Percentiles rank a stretch among this genome's conserved stretches.
Evolutionary conservation across 352 stramenopile species (phyloP).

Genomic region (Detonula confervacea): DNA sequence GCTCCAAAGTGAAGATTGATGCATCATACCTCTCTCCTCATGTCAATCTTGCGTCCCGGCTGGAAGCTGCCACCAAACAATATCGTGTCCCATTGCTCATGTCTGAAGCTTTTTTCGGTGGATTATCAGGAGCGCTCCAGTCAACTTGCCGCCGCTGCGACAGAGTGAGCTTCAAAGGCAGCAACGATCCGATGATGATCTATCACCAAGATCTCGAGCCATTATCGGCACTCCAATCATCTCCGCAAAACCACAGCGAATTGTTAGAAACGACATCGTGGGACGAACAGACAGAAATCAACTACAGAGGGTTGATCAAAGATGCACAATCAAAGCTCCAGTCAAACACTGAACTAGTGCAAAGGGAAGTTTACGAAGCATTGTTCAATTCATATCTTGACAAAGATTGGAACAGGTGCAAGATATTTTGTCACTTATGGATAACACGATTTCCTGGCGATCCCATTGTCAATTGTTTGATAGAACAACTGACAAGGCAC

Average conservation of each 20-base stretch:
- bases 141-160: conserved; percentile 56
- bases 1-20: conserved; percentile 95
- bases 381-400: conserved; percentile 91
- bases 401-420: conserved; percentile 87
- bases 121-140: conserved; percentile 45
- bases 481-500: conserved; percentile 36
- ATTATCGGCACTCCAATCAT: conserved; percentile 16
- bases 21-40: conserved; percentile 93
- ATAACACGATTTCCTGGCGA: conserved; percentile 57
- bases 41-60: conserved; percentile 91
- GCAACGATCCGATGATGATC: conserved; percentile 56
- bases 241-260: conserved; percentile 27
- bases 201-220: conserved; percentile 58
- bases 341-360: conserved; percentile 40
- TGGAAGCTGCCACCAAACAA: conserved; percentile 92
- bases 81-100: conserved; percentile 92
- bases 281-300: conserved; percentile 34
- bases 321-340: conserved; percentile 44
- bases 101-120: conserved; percentile 90
- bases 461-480: conserved; percentile 43
- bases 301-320: conserved; percentile 46
- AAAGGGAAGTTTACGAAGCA: conserved; percentile 75
- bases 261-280: conserved; percentile 42
- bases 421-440: conserved; percentile 59
- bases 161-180: conserved; percentile 59